Conservation (phyloP, 169 alveolate species). For the Babesia gibsoni region DNA sequence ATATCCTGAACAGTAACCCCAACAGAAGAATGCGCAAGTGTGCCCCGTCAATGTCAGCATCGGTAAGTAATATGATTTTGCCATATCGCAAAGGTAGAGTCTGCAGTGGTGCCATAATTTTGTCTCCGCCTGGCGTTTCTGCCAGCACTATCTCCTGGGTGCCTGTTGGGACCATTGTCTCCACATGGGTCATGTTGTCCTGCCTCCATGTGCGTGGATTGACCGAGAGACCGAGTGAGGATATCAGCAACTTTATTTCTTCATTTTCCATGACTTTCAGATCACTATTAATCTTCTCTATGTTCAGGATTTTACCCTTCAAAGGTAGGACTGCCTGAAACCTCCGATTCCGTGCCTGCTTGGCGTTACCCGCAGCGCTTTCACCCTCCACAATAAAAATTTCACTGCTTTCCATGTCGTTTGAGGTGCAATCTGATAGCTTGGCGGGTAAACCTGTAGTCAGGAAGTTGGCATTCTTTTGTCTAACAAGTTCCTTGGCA, state of each 20-base stretch:
- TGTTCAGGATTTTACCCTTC: constrained; percentile 80
- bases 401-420: constrained; percentile 65
- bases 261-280: constrained; percentile 71
- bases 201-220: constrained; percentile 64
- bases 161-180: constrained; percentile 21
- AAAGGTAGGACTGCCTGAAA: constrained; percentile 81
- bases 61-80: constrained; percentile 77
- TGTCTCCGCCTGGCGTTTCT: constrained; percentile 4
- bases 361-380: constrained; percentile 84
- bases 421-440: constrained; percentile 74
- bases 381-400: constrained; percentile 83
- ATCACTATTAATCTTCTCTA: constrained; percentile 70
- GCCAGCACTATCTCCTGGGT: constrained; percentile 1
- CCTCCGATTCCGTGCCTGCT: constrained; percentile 78
- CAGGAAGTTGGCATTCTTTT: constrained; percentile 62
- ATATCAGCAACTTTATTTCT: constrained; percentile 62
- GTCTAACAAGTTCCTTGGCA: constrained; percentile 74
- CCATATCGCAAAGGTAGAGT: constrained; percentile 65
- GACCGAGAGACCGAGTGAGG: constrained; percentile 46
- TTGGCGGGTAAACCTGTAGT: constrained; percentile 72
- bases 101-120: constrained; percentile 20
- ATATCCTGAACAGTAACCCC: constrained; percentile 71
- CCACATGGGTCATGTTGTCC: constrained; percentile 21
- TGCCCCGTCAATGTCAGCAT: constrained; percentile 85
- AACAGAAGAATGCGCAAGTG: constrained; percentile 74